Base-by-base conservation (phyloP, 441 rosid genomes). In the Lepidium campestre region DNA sequence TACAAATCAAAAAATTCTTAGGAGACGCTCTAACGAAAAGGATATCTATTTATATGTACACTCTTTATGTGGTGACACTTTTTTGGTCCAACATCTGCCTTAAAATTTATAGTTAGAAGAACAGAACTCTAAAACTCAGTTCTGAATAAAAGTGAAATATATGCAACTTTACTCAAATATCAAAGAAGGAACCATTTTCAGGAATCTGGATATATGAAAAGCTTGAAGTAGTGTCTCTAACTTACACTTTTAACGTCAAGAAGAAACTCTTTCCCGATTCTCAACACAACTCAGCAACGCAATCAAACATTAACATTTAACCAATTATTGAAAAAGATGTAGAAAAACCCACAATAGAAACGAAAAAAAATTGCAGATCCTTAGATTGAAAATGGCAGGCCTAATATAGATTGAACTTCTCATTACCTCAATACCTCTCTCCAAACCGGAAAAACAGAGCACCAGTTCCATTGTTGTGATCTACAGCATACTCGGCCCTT, bases 401-500 rank as follows among this genome's bases (percentile, higher is more conserved):
- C 59, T 39, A 62, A 56, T 23, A 14, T 50, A n/a, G 40, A 47
- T 34, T 50, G 50, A 57, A 52, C 63, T 48, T 55, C 50, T 55
- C 54, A 37, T 14, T 45, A 60, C 53, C 69, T 83, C 80, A 93
- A 60, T 80, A 93, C 78, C 97, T 80, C 80, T 93, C 98, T 42
- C 99, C 99, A 54, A 91, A 91, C 18, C 99, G 81, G 81, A 93
- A 90, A 77, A 93, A 91, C 8, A 91, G 55, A 10, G 97, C 89
- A 1, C 97, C 96, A 1, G 88, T 80, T 60, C 97, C 90, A 0
- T 83, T 89, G 74, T 93, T 91, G 67, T 93, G 96, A 80, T 91
- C 97, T 39, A 93, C 91, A 15, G 96, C 96, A 68, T 93, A 93
- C 77, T 93, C 97, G 7, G 97, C 97, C 20, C 99, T 77, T 13